These are phyloP conservation scores for Zygosaccharomyces siamensis DNA, from an alignment of 805 yeast genomes.

Conservation along the genomic window DNA sequence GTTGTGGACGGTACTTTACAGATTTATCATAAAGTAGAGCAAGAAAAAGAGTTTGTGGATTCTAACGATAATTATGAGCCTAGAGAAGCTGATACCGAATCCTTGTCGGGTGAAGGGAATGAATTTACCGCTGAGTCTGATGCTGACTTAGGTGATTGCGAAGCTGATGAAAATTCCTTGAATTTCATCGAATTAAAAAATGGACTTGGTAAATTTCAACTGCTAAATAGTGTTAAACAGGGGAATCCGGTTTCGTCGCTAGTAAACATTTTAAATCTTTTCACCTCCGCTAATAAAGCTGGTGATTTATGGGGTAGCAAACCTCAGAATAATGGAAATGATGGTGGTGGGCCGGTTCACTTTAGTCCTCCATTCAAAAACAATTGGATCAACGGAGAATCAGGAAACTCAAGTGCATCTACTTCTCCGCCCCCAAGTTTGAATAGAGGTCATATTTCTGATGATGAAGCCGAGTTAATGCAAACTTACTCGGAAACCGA, in stretches of 20 bases:
- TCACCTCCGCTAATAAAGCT: conserved; percentile 37
- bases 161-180: conserved; percentile 9
- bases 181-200: conserved; percentile 25
- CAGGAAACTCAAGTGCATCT: conserved; percentile 2
- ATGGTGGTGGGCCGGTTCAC: conserved; percentile 4
- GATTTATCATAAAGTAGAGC: conserved; percentile 57
- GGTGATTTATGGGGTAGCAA: conserved; percentile 3
- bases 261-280: conserved; percentile 70
- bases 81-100: conserved; percentile 2
- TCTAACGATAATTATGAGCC: neutral
- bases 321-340: conserved; percentile 4
- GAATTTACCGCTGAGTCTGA: conserved; percentile 24
- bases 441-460: neutral
- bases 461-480: neutral
- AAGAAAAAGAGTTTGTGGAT: conserved; percentile 9
- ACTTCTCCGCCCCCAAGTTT: conserved; percentile 4
- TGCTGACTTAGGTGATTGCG: conserved; percentile 27
- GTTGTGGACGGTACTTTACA: conserved; percentile 90
- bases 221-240: conserved; percentile 72
- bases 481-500: conserved; percentile 2
- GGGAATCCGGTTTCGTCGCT: conserved; percentile 85
- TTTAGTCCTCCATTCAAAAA: neutral
- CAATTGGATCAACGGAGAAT: conserved; percentile 1
- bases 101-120: conserved; percentile 35
- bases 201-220: conserved; percentile 49